These are phyloP conservation scores for Lotus japonicus DNA, from an alignment of 306 rosid genomes.

Conservation along the genomic window DNA sequence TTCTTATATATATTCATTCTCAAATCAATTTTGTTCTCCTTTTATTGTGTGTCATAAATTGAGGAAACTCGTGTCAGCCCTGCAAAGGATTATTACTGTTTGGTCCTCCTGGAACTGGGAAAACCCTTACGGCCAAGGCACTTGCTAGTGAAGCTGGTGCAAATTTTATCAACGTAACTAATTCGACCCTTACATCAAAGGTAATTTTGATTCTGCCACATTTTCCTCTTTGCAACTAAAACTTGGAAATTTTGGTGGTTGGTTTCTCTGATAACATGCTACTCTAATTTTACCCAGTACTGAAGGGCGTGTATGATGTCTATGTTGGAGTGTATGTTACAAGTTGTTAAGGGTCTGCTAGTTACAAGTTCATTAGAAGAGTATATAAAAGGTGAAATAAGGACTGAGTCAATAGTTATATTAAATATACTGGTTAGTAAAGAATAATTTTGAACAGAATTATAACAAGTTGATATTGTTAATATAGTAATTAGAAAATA, in stretches of 20 bases:
- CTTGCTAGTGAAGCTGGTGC: slow-evolving; percentile 98
- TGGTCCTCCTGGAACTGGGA: slow-evolving; percentile 99
- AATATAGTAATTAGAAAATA: too few relatives aligned
- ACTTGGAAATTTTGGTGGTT: background rate
- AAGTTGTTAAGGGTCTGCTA: too few relatives aligned
- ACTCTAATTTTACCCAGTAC: background rate
- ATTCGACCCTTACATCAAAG: slow-evolving; percentile 95
- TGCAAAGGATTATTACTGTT: slow-evolving; percentile 96
- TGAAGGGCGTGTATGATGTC: background rate
- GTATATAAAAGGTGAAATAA: too few relatives aligned
- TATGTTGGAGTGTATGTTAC: too few relatives aligned
- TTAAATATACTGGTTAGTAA: too few relatives aligned
- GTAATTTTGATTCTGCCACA: slow-evolving; percentile 28
- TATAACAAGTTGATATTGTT: too few relatives aligned
- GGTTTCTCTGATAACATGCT: background rate
- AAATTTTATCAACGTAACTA: slow-evolving; percentile 92
- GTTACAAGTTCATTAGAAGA: too few relatives aligned
- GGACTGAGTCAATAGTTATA: too few relatives aligned
- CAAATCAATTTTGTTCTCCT: background rate
- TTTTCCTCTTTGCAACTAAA: background rate
- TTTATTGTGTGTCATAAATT: slow-evolving; percentile 13
- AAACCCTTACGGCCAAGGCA: slow-evolving; percentile 97
- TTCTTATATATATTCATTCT: slow-evolving; percentile 18
- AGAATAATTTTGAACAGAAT: too few relatives aligned
- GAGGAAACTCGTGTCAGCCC: slow-evolving; percentile 50